Conservation (phyloP, 2,329 filamentous ascomycete species). For the Plenodomus lindquistii region DNA sequence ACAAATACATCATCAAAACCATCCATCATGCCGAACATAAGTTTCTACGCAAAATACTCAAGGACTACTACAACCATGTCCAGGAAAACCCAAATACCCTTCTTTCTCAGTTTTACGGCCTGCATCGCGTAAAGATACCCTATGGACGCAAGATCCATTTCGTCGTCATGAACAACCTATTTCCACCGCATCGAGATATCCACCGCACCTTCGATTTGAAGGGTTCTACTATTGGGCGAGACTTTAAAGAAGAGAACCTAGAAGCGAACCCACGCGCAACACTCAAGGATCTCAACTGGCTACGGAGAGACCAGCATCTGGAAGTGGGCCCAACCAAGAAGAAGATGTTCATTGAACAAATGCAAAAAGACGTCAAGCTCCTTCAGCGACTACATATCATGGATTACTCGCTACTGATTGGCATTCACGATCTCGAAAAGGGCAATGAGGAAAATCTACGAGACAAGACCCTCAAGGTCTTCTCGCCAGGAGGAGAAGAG, state of each 20-base stretch:
- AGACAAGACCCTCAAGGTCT: conserved; percentile 88
- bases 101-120: conserved; percentile 94
- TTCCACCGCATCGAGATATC: conserved; percentile 95
- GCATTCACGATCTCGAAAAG: conserved; percentile 85
- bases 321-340: conserved; percentile 91
- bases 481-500: conserved; percentile 79
- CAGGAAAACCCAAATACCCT: conserved; percentile 93
- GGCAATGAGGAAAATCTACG: conserved; percentile 95
- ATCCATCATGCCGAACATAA: conserved; percentile 96
- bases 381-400: conserved; percentile 92
- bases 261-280: conserved; percentile 89
- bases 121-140: conserved; percentile 97
- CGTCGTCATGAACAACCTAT: conserved; percentile 99
- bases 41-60: conserved; percentile 79
- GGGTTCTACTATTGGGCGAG: conserved; percentile 90
- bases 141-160: conserved; percentile 99
- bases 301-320: conserved; percentile 80
- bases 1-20: conserved; percentile 99
- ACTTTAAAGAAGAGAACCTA: conserved; percentile 86
- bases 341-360: conserved; percentile 82
- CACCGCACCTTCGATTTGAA: conserved; percentile 97
- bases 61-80: conserved; percentile 93
- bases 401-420: conserved; percentile 96
- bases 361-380: conserved; percentile 82
- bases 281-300: conserved; percentile 95